phyloP scores from a whole-genome alignment of 2,329 filamentous ascomycete genomes.

The Penicillium sp. region DNA sequence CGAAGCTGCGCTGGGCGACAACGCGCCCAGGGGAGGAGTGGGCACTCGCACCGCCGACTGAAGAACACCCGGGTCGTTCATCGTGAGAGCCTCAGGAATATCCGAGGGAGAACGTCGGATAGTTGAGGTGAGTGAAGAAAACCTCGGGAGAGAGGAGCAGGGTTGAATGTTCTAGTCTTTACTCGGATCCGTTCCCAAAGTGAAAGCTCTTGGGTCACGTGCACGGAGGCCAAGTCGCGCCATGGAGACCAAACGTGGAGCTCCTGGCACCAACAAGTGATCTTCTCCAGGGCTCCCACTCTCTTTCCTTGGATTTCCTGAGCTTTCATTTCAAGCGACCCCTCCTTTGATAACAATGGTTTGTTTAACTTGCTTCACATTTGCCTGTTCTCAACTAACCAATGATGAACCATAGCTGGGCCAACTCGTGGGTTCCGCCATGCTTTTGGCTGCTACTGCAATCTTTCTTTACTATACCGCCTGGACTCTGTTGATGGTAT shows the following conservation, averaged over 20 bases:
- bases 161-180: neutral
- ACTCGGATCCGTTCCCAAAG: neutral
- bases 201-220: constrained; percentile 23
- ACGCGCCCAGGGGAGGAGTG: constrained; percentile 52
- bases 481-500: constrained; percentile 96
- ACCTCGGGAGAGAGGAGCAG: constrained; percentile 4
- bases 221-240: constrained; percentile 14
- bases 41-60: constrained; percentile 61
- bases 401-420: constrained; percentile 67
- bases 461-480: constrained; percentile 92
- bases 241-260: constrained; percentile 8
- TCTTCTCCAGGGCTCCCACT: constrained; percentile 8
- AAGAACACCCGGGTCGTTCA: constrained; percentile 49
- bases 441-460: constrained; percentile 70
- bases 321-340: constrained; percentile 5
- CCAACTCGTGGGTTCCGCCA: constrained; percentile 74
- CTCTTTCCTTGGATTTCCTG: constrained; percentile 8
- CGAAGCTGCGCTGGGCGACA: constrained; percentile 50
- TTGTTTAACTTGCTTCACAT: constrained; percentile 21
- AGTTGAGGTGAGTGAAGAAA: neutral
- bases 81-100: constrained; percentile 22
- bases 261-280: constrained; percentile 19
- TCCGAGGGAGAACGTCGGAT: constrained; percentile 5
- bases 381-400: constrained; percentile 2
- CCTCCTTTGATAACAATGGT: constrained; percentile 22